Evolutionary conservation across 2,329 filamentous ascomycete species (phyloP), one percentile per base, ranked within the genome.

Genomic region (Arthrinium phaeospermum): DNA sequence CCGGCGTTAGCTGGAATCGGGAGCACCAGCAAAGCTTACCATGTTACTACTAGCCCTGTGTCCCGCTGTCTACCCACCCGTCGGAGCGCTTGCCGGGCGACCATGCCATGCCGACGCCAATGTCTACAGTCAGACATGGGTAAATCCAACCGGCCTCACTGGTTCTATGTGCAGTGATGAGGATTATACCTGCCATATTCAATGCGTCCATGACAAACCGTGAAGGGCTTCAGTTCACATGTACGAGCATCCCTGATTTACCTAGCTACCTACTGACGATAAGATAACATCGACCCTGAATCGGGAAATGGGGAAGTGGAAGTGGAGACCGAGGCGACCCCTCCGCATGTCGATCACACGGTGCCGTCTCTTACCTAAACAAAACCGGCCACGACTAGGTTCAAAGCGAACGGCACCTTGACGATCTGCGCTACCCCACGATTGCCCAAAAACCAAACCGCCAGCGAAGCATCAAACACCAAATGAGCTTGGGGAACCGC

Each of bases 401-500:
- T 30, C 2, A 22, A 49, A 57, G 13, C 27, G 14, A 27, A 57
- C 51, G 4, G 51, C 51, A 30, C 51, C 30, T 30, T 22, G 30
- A 37, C 53, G 30, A 64, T 24, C 34, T 4, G 19, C 34, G 34
- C 34, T 64, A 64, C 57, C 57, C 57, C 57, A 64, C 57, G 57
- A n/a, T 64, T 41, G 22, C 53, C 19, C 30, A 8, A 37, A 13
- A 41, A 41, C 57, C 27, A 30, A 37, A 64, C 22, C 57, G n/a
- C 30, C 57, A 61, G 5, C 53, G 6, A 47, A 27, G 24, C 57
- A 41, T 64, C 22, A 47, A 64, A 19, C 19, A 30, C 19, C 41
- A 64, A 64, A 64, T 64, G 57, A 64, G 57, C 57, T 41, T 64
- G 41, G 57, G 34, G 34, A 64, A 41, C 34, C 34, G 57, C 34